Conservation (phyloP, 2,329 filamentous ascomycete genomes). For the Aspergillus persii region DNA sequence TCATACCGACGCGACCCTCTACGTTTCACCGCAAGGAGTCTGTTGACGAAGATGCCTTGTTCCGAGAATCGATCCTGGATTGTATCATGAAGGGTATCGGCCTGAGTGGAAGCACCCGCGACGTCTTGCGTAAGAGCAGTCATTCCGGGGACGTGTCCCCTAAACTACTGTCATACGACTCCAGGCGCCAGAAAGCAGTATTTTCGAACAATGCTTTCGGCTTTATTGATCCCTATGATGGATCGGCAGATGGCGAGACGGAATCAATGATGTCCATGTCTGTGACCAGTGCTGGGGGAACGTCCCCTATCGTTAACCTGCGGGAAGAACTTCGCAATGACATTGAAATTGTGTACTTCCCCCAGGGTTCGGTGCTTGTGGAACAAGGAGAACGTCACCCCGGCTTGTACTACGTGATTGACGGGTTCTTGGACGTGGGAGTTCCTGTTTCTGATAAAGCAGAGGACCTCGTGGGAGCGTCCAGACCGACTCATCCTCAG, state of each 20-base stretch:
- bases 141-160: slow-evolving; percentile 83
- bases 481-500: slow-evolving; percentile 26
- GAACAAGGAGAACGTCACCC: slow-evolving; percentile 97
- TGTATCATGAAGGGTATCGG: slow-evolving; percentile 96
- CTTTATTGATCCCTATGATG: slow-evolving; percentile 81
- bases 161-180: slow-evolving; percentile 77
- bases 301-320: slow-evolving; percentile 63
- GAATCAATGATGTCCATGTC: slow-evolving; percentile 75
- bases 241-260: slow-evolving; percentile 70
- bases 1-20: slow-evolving; percentile 26
- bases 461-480: slow-evolving; percentile 38
- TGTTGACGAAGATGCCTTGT: slow-evolving; percentile 81
- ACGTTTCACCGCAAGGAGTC: slow-evolving; percentile 71
- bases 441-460: slow-evolving; percentile 68
- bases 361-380: slow-evolving; percentile 87
- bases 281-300: slow-evolving; percentile 61
- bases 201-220: slow-evolving; percentile 91
- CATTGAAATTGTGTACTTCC: slow-evolving; percentile 95
- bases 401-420: slow-evolving; percentile 94
- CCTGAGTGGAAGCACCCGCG: slow-evolving; percentile 63
- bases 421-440: slow-evolving; percentile 93
- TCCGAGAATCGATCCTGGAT: slow-evolving; percentile 84
- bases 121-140: slow-evolving; percentile 59
- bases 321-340: slow-evolving; percentile 84
- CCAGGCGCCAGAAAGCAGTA: slow-evolving; percentile 72